Evolutionary conservation across 768 basidiomycete species (phyloP), one percentile per base, ranked within the genome.

Genomic region (Rhizopogon vinicolor): DNA sequence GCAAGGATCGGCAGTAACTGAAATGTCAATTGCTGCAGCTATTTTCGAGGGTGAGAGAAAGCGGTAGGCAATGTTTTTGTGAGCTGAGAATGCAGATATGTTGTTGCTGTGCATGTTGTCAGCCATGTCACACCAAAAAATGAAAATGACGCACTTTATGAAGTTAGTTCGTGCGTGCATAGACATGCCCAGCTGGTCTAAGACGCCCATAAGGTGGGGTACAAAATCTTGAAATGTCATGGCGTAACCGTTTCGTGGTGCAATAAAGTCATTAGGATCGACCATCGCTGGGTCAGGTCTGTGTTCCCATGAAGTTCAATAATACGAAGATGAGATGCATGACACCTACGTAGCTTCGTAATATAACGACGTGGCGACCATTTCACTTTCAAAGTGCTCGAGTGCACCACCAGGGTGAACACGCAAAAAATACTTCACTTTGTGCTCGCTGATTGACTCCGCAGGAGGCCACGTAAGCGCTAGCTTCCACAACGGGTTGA

Each of bases 51-150:
- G 91, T 8, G 85, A 81, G 58, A 93, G 79, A 70, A 93, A 92
- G n/a, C 91, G 85, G 66, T 93, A 93, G 18, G 91, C 91, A 58
- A 93, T 90, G 69, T 93, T 92, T 66, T 86, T 89, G 72, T 93
- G 89, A 14, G 76, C 75, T 9, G 85, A 74, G 68, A 92, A 92
- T 12, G 84, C 73, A 28, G 85, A 75, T 59, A 93, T 76, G 69
- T 93, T 90, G 69, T 88, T 85, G 68, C 89, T 93, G 60, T 16
- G 9, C 16, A 7, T 19, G 33, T 48, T 31, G 35, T 55, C 51
- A 51, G 35, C 60, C 19, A 44, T 57, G 40, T 37, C 48, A 49
- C 44, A n/a, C 12, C 19, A 29, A 28, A 8, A 51, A 40, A 50
- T 14, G 35, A 58, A 37, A 41, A 18, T 5, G 31, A 74, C 80